phyloP scores from a whole-genome alignment of 1,284 basidiomycete species.

The Trametes hirsuta region DNA sequence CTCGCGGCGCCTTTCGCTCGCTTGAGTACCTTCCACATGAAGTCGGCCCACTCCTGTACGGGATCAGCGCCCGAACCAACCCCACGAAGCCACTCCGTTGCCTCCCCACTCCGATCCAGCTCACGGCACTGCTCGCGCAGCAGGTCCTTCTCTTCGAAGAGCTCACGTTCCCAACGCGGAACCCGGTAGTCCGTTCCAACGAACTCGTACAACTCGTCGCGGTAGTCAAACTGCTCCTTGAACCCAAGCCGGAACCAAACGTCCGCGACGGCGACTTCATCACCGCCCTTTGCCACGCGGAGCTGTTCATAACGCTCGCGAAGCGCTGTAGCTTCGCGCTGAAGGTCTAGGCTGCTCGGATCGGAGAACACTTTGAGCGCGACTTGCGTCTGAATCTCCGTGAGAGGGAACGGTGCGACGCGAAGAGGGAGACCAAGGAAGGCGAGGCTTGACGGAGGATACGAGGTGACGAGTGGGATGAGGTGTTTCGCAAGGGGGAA shows the following conservation, averaged over 20 bases:
- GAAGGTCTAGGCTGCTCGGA: slow-evolving; percentile 50
- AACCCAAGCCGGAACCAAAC: slow-evolving; percentile 56
- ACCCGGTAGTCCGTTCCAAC: slow-evolving; percentile 41
- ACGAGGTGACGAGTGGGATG: slow-evolving; percentile 52
- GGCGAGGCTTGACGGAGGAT: slow-evolving; percentile 57
- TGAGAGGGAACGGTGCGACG: slow-evolving; percentile 65
- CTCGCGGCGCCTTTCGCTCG: neutral
- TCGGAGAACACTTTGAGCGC: slow-evolving; percentile 56
- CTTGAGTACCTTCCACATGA: slow-evolving; percentile 53
- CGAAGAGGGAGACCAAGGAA: slow-evolving; percentile 64
- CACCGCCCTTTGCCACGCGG: slow-evolving; percentile 19
- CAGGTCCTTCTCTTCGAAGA: slow-evolving; percentile 52
- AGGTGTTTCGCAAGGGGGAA: slow-evolving; percentile 65
- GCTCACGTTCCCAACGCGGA: slow-evolving; percentile 57
- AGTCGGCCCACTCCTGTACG: slow-evolving; percentile 64
- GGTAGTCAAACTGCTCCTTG: slow-evolving; percentile 67
- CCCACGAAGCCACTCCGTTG: slow-evolving; percentile 58
- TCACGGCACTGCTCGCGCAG: slow-evolving; percentile 61
- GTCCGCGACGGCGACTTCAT: slow-evolving; percentile 46
- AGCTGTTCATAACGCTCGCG: slow-evolving; percentile 52
- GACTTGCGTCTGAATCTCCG: slow-evolving; percentile 69
- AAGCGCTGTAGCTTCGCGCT: slow-evolving; percentile 49
- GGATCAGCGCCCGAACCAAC: slow-evolving; percentile 49
- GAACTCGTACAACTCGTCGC: slow-evolving; percentile 54
- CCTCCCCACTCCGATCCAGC: slow-evolving; percentile 56